Base-by-base conservation (phyloP, 176 grass and related monocot genomes). In the Cenchrus americanus region DNA sequence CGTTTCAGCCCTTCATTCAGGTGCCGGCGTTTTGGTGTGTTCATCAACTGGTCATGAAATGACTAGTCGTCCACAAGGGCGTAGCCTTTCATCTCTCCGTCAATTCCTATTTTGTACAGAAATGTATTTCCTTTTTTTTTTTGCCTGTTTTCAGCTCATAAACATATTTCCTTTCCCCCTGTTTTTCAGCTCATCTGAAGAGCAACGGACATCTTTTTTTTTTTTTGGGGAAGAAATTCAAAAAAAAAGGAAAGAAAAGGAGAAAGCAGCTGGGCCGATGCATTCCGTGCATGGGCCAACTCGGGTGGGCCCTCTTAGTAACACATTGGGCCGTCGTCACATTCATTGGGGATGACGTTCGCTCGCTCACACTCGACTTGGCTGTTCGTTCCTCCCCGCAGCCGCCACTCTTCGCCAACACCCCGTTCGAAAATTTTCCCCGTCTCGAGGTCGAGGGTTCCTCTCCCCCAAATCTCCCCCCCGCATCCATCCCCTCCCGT, bases 391-490 rank as follows among this genome's bases (percentile, higher is more conserved):
- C 15, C 46, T 5, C 14, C 18, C 7, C 17, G 14, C 17, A 19
- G 27, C 27, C 53, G 5, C 17, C 53, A 19, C 15, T 1, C 52
- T 6, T 5, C 52, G 18, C 52, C 17, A 15, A 19, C 50, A 14
- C 17, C 50, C 66, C 10, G 15, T 79, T 86, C 68, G 40, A 80
- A 80, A 80, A 62, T 8, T 32, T 63, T 10, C 6, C n/a, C 75
- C 21, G 5, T 18, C n/a, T 8, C 62, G 64, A 77, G 62, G 50
- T 8, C 62, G 64, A 77, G 62, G 50, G 37, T 37, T 49, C 10
- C 34, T 42, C n/a, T 55, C 27, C 44, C 26, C 49, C 14, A 44
- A 47, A 62, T 59, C 76, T n/a, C 8, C 14, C 19, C 43, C 62
- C 43, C n/a, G n/a, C n/a, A n/a, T n/a, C 7, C 78, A 49, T 46